A percentile compares a stretch with the other conserved stretches of the same genome.
Conservation (phyloP, 208 protist genomes). For the Kentomonas sorsogonicus region DNA sequence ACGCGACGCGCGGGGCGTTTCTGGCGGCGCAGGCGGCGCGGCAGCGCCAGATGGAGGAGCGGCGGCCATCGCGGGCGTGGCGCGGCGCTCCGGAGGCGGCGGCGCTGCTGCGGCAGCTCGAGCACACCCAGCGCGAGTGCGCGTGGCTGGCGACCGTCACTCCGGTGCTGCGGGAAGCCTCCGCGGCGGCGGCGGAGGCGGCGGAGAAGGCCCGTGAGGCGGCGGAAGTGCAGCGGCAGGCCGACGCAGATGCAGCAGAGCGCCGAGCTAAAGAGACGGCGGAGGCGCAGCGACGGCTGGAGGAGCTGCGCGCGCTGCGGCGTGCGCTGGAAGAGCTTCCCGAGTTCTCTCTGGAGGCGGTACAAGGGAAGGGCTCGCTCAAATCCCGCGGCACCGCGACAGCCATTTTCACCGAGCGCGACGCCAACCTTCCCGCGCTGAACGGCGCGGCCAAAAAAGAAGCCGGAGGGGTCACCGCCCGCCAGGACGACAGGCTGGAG, state of each 20-base stretch:
- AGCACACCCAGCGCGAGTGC: neutral
- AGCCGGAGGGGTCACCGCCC: slow-evolving; percentile 1
- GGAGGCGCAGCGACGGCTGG: slow-evolving; percentile 2
- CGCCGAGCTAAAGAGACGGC: neutral
- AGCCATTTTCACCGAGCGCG: neutral
- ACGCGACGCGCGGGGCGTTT: too few relatives aligned
- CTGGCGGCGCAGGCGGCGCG: too few relatives aligned
- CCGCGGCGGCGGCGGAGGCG: neutral
- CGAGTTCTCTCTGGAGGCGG: neutral
- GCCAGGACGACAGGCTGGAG: slow-evolving; percentile 10
- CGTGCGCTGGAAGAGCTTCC: neutral
- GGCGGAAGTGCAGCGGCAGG: neutral
- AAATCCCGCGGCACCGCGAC: too few relatives aligned
- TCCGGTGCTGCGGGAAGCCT: too few relatives aligned
- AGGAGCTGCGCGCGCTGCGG: slow-evolving; percentile 1
- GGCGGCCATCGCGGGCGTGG: too few relatives aligned
- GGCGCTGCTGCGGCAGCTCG: neutral
- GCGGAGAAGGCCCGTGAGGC: neutral
- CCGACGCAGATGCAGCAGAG: slow-evolving; percentile 4
- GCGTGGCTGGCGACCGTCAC: too few relatives aligned
- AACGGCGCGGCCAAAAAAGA: neutral
- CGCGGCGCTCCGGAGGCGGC: too few relatives aligned
- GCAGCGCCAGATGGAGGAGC: too few relatives aligned
- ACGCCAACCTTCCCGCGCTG: neutral
- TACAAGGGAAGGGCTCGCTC: too few relatives aligned